Evolutionary conservation across 495 filamentous ascomycete genomes (phyloP), one percentile per base, ranked within the genome.

Genomic region (Penicillium simplicissimum): DNA sequence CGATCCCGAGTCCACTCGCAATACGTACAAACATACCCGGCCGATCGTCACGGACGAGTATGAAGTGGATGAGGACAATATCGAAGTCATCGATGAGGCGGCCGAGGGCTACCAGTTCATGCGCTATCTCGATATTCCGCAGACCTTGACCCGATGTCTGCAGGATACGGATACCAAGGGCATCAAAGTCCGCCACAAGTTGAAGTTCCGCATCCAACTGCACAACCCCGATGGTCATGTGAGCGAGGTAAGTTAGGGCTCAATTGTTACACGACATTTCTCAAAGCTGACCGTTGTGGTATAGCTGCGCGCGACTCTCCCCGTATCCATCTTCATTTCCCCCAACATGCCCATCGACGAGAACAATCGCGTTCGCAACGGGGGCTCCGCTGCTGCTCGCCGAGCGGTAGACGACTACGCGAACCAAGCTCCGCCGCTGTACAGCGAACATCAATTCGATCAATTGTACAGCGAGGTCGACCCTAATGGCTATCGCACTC

Each of bases 141-240:
- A 87, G 74, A 90, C 81, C 36, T 76, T 98, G 60, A 84, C 84
- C 56, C 80, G 80, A 35, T 97, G 95, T 76, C 74, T 97, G 42
- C 95, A 98, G 73, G 90, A 96, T 64, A 88, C 91, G 43, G 91
- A 96, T 55, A 84, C 84, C 14, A 84, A 87, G 65, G 88, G 89
- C 14, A 95, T 98, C 74, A 94, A 91, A 70, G 82, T 97, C 19
- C 79, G 89, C 47, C 95, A 98, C 71, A 94, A 92, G 76, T 78
- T 97, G 52, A 89, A 88, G 74, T 84, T 97, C 68, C 88, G 89
- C 56, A 86, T 98, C 58, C 89, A 92, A 61, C 81, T 98, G 34
- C 87, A 91, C 63, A 97, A 98, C 65, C 94, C 95, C 0, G 95
- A 98, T 74, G 93, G 91, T 0, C 95, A 97, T 71, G 81, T 91